Percentiles rank a stretch among this genome's conserved stretches.
Evolutionary conservation across 2,329 filamentous ascomycete genomes (phyloP).

Genomic region (Mycosphaerella sp.): DNA sequence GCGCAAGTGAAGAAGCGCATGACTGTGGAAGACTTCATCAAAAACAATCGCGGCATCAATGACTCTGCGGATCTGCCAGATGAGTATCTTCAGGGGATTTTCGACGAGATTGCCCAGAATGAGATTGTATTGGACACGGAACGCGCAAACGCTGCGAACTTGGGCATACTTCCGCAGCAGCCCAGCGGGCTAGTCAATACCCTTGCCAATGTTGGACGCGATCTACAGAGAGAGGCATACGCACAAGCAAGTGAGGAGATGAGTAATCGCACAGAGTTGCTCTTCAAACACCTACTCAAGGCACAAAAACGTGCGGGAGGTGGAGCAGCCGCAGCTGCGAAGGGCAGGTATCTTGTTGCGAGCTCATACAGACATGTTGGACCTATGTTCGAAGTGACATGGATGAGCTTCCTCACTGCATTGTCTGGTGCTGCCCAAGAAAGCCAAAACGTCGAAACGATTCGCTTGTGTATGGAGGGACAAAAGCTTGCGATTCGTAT

Average conservation of each 20-base stretch:
- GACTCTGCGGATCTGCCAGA: conserved; percentile 89
- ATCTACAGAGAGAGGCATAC: conserved; percentile 87
- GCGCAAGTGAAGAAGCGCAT: conserved; percentile 79
- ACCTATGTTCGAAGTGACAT: conserved; percentile 97
- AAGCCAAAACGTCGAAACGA: conserved; percentile 84
- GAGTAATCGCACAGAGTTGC: conserved; percentile 68
- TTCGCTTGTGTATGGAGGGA: conserved; percentile 87
- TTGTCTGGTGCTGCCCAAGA: conserved; percentile 91
- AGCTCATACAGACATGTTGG: conserved; percentile 93
- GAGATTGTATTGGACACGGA: conserved; percentile 95
- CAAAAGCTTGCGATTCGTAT: conserved; percentile 92
- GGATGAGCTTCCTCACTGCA: conserved; percentile 98
- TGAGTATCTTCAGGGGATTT: conserved; percentile 84
- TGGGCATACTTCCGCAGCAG: conserved; percentile 58
- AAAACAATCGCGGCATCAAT: conserved; percentile 98
- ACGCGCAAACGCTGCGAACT: conserved; percentile 76
- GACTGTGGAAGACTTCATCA: conserved; percentile 97
- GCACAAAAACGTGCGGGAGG: conserved; percentile 74
- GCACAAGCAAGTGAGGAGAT: conserved; percentile 95
- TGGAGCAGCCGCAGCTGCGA: conserved; percentile 32
- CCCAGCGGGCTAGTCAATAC: conserved; percentile 47
- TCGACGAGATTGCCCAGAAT: conserved; percentile 82
- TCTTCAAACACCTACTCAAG: conserved; percentile 89
- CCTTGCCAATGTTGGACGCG: conserved; percentile 83
- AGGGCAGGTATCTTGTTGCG: conserved; percentile 78